A percentile compares a stretch with the other conserved stretches of the same genome.
phyloP scores from a whole-genome alignment of 495 filamentous ascomycete genomes.

The Penicillium fimorum region DNA sequence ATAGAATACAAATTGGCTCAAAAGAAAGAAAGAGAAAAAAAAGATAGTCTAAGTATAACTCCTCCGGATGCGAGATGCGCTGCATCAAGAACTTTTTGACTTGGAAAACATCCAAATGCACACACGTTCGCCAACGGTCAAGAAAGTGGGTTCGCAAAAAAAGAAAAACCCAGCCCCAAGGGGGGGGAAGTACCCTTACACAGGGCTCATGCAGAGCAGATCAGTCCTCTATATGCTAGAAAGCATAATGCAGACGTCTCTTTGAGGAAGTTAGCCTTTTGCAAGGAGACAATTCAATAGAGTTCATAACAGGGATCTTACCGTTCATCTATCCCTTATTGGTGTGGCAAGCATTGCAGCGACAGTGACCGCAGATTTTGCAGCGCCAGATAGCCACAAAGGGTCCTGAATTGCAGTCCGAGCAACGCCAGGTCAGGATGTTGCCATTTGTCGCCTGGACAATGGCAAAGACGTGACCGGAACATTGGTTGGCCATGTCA shows the following conservation, averaged over 20 bases:
- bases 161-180: conserved; percentile 3
- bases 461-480: conserved; percentile 46
- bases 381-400: conserved; percentile 51
- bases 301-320: background rate
- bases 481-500: conserved; percentile 49
- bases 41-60: conserved; percentile 19
- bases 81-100: conserved; percentile 19
- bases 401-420: conserved; percentile 50
- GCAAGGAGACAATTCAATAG: background rate
- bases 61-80: conserved; percentile 22
- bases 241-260: background rate
- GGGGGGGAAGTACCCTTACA: conserved; percentile 7
- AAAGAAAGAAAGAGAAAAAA: background rate
- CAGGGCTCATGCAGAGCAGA: conserved; percentile 6
- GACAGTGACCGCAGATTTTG: conserved; percentile 48
- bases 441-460: conserved; percentile 49
- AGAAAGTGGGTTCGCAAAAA: background rate
- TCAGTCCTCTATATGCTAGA: conserved; percentile 7
- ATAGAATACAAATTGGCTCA: background rate
- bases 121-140: background rate
- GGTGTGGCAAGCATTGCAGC: conserved; percentile 47
- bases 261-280: conserved; percentile 3
- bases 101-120: conserved; percentile 23
- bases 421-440: conserved; percentile 50
- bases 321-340: conserved; percentile 35